These are phyloP conservation scores for Trichoderma guizhouense DNA, from an alignment of 2,329 filamentous ascomycete genomes.

Conservation along the genomic window DNA sequence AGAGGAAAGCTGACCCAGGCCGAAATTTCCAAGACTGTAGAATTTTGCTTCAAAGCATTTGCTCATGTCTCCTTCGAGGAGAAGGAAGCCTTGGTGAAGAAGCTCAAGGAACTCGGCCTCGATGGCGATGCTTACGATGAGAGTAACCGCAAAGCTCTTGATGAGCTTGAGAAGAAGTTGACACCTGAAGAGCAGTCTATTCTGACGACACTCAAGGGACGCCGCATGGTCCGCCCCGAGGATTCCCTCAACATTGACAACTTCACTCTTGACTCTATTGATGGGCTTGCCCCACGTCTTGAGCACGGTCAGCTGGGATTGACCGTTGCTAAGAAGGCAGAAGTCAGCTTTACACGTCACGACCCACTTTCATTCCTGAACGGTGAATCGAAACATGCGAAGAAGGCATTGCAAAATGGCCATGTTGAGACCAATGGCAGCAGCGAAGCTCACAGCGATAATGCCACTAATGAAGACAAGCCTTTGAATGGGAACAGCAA, in stretches of 20 bases:
- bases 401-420: not conserved
- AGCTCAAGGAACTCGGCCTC: slow-evolving; percentile 13
- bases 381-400: not conserved
- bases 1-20: slow-evolving; percentile 28
- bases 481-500: not conserved
- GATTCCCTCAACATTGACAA: slow-evolving; percentile 31
- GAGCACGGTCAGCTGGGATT: not conserved
- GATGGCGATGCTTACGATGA: not conserved
- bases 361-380: not conserved
- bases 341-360: not conserved
- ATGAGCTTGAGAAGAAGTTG: slow-evolving; percentile 18
- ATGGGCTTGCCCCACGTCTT: slow-evolving; percentile 22
- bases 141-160: not conserved
- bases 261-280: slow-evolving; percentile 29
- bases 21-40: slow-evolving; percentile 32
- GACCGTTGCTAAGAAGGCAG: not conserved
- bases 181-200: slow-evolving; percentile 26
- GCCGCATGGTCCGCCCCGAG: slow-evolving; percentile 33
- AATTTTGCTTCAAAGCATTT: slow-evolving; percentile 35
- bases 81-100: slow-evolving; percentile 21
- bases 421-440: not conserved
- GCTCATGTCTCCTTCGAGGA: slow-evolving; percentile 19
- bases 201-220: slow-evolving; percentile 29
- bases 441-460: not conserved
- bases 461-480: not conserved